These are phyloP conservation scores for Fusarium albidum DNA, from an alignment of 2,329 filamentous ascomycete species.

Conservation along the genomic window DNA sequence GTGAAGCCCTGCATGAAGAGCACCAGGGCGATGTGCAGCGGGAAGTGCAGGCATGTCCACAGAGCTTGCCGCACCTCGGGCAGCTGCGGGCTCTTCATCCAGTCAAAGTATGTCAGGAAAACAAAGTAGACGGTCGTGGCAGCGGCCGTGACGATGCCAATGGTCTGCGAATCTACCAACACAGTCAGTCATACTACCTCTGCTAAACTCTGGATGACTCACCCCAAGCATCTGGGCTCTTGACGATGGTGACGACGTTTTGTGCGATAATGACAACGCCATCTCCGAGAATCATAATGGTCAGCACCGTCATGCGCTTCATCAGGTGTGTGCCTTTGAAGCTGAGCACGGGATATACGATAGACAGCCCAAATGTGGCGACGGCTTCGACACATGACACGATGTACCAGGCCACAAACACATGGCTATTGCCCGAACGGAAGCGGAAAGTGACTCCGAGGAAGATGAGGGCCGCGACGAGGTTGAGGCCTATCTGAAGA, in stretches of 20 bases:
- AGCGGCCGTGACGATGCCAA: conserved; percentile 52
- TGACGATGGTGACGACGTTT: conserved; percentile 60
- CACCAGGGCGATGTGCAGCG: conserved; percentile 69
- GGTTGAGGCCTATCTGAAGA: conserved; percentile 47
- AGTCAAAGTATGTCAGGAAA: conserved; percentile 63
- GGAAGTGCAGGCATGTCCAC: conserved; percentile 67
- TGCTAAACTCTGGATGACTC: conserved; percentile 2
- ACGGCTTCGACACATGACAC: conserved; percentile 62
- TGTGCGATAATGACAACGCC: conserved; percentile 66
- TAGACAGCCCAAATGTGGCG: conserved; percentile 61
- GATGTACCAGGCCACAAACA: conserved; percentile 60
- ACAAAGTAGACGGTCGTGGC: conserved; percentile 54
- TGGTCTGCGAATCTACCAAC: conserved; percentile 46
- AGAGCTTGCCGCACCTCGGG: conserved; percentile 65
- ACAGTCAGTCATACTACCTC: conserved; percentile 25
- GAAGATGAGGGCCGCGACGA: conserved; percentile 49
- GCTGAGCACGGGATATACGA: conserved; percentile 62
- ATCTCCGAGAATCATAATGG: conserved; percentile 72
- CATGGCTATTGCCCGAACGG: conserved; percentile 42
- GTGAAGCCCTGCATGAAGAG: conserved; percentile 70
- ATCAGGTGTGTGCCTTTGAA: conserved; percentile 70
- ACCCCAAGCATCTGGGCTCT: conserved; percentile 52
- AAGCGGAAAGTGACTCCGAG: conserved; percentile 53
- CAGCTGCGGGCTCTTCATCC: conserved; percentile 70
- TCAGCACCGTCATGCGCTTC: conserved; percentile 69